phyloP scores from a whole-genome alignment of 768 basidiomycete genomes.

The Mycena maculata region DNA sequence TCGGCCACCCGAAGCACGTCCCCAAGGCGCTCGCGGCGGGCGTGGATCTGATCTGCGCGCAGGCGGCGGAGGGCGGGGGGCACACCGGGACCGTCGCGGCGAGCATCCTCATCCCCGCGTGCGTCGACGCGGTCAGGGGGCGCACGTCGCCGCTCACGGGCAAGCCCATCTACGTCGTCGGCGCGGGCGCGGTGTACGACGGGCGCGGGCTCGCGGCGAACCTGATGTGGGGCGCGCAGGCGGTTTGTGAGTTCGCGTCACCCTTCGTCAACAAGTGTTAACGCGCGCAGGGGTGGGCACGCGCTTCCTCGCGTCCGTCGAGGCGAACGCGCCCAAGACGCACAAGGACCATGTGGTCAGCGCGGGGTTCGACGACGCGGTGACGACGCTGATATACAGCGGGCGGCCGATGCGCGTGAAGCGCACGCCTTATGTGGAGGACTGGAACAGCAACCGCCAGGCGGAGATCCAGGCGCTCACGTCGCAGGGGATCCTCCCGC shows the following conservation, averaged over 20 bases:
- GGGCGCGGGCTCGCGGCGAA: constrained; percentile 90
- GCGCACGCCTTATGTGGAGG: constrained; percentile 85
- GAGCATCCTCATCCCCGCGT: constrained; percentile 90
- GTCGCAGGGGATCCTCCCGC: constrained; percentile 19
- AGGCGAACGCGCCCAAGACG: constrained; percentile 83
- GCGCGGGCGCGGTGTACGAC: constrained; percentile 92
- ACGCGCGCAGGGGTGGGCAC: constrained; percentile 75
- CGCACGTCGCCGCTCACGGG: constrained; percentile 84
- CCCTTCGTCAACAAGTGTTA: neutral
- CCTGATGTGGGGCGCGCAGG: constrained; percentile 89
- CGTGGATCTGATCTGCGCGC: constrained; percentile 93
- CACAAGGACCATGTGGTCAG: constrained; percentile 84
- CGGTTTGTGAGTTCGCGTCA: constrained; percentile 70
- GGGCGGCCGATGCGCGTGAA: constrained; percentile 90
- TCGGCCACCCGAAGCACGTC: constrained; percentile 95
- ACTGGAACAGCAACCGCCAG: constrained; percentile 57
- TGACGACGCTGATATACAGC: constrained; percentile 89
- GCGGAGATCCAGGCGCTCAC: constrained; percentile 22
- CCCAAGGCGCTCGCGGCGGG: constrained; percentile 83
- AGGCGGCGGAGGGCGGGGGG: constrained; percentile 92
- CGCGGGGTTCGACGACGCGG: constrained; percentile 80
- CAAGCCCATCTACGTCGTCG: constrained; percentile 86
- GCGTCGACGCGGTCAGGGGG: constrained; percentile 86
- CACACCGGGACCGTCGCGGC: constrained; percentile 89
- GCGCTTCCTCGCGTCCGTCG: constrained; percentile 84